Conservation (phyloP, 73 alveolate species). For the Paramecium octaurelia region DNA sequence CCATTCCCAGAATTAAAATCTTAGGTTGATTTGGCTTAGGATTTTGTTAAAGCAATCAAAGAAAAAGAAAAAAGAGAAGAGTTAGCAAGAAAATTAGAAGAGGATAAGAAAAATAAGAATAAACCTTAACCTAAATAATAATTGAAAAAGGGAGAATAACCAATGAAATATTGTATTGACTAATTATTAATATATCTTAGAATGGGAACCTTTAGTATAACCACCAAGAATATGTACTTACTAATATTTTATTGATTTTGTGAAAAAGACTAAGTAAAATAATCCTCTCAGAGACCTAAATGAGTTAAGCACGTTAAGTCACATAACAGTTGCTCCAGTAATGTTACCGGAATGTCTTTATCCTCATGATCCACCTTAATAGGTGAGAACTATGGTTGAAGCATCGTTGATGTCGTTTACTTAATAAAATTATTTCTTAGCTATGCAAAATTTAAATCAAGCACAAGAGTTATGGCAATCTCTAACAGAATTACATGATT, state of each 20-base stretch:
- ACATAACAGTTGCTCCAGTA: slow-evolving; percentile 26
- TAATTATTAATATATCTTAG: not conserved
- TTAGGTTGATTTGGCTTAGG: not conserved
- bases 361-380: slow-evolving; percentile 33
- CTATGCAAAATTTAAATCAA: not conserved
- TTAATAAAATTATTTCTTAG: not conserved
- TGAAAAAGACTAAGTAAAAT: not conserved
- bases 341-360: slow-evolving; percentile 31
- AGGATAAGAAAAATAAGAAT: slow-evolving; percentile 25
- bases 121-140: slow-evolving; percentile 35
- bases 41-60: not conserved
- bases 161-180: slow-evolving; percentile 31
- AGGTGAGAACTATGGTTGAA: not conserved
- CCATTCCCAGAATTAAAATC: not conserved
- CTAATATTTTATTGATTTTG: slow-evolving; percentile 35
- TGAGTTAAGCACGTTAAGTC: slow-evolving; percentile 24
- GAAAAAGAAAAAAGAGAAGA: not conserved
- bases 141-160: slow-evolving; percentile 30
- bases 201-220: slow-evolving; percentile 28
- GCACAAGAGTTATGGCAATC: slow-evolving; percentile 34
- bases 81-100: not conserved
- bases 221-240: slow-evolving; percentile 7
- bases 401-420: slow-evolving; percentile 16
- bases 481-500: not conserved
- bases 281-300: not conserved